Conservation (phyloP, 768 basidiomycete genomes). For the Mycena venus region DNA sequence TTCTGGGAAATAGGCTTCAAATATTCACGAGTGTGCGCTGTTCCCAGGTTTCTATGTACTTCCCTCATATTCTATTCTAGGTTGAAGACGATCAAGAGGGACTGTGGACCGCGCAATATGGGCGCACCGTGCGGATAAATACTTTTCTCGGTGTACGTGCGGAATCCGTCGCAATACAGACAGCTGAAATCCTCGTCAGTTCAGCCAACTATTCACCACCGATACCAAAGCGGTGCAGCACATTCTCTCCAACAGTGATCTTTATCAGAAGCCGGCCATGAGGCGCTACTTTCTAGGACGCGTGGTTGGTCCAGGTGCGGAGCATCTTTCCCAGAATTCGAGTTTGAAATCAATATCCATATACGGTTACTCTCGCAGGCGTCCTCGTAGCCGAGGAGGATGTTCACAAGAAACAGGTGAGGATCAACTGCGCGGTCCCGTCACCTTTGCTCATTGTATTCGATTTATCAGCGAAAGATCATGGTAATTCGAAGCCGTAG, state of each 20-base stretch:
- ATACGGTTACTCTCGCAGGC: conserved; percentile 40
- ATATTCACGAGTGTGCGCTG: conserved; percentile 38
- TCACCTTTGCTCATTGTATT: not conserved
- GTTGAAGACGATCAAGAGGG: conserved; percentile 47
- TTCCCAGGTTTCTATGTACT: not conserved
- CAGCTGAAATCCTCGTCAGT: conserved; percentile 10
- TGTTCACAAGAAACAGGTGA: conserved; percentile 38
- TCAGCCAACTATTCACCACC: conserved; percentile 52
- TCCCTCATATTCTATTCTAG: conserved; percentile 16
- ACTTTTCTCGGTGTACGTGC: conserved; percentile 49
- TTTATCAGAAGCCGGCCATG: conserved; percentile 57
- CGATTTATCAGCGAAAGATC: conserved; percentile 37
- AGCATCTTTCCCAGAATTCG: not conserved
- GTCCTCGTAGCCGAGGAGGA: conserved; percentile 46
- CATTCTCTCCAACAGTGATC: conserved; percentile 58
- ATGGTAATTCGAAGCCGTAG: conserved; percentile 27
- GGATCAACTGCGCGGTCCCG: not conserved
- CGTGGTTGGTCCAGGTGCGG: conserved; percentile 41
- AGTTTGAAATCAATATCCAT: not conserved
- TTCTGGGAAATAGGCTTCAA: conserved; percentile 48
- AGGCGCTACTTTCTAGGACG: conserved; percentile 38
- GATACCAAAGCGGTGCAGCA: conserved; percentile 66
- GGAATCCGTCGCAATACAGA: not conserved
- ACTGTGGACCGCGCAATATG: conserved; percentile 64
- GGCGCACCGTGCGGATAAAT: conserved; percentile 58